phyloP scores from a whole-genome alignment of 768 basidiomycete genomes.

The Paxillus ammoniavirescens region DNA sequence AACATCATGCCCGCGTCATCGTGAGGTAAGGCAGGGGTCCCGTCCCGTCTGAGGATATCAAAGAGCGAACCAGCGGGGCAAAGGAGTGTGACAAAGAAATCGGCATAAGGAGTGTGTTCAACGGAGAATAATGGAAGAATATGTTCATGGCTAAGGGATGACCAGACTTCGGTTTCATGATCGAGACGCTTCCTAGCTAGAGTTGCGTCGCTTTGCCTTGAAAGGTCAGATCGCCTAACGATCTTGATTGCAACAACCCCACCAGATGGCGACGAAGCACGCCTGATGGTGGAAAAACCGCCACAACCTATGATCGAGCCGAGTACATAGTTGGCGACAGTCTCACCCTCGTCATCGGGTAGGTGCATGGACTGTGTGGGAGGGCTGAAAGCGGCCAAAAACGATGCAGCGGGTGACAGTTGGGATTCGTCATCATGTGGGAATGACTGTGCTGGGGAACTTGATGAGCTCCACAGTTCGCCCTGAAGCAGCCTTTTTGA shows the following conservation, averaged over 20 bases:
- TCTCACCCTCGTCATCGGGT: conserved; percentile 67
- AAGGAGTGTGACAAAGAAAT: conserved; percentile 79
- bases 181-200: conserved; percentile 55
- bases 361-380: conserved; percentile 32
- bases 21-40: conserved; percentile 62
- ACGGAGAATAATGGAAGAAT: conserved; percentile 79
- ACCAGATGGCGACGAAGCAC: conserved; percentile 59
- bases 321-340: conserved; percentile 69
- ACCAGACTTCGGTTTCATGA: conserved; percentile 73
- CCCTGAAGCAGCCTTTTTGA: conserved; percentile 15
- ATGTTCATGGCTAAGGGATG: conserved; percentile 77
- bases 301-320: conserved; percentile 78
- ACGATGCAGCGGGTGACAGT: conserved; percentile 71
- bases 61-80: conserved; percentile 86
- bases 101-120: conserved; percentile 57
- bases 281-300: conserved; percentile 77
- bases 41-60: conserved; percentile 75
- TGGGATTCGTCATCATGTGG: conserved; percentile 16
- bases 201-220: conserved; percentile 48
- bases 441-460: not conserved
- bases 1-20: conserved; percentile 87
- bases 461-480: not conserved
- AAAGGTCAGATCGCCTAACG: conserved; percentile 57
- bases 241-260: conserved; percentile 85
- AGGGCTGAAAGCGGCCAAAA: conserved; percentile 63